Percentiles rank a stretch among this genome's conserved stretches.
Conservation (phyloP, 2,329 filamentous ascomycete species). For the Elsinoe fawcettii region DNA sequence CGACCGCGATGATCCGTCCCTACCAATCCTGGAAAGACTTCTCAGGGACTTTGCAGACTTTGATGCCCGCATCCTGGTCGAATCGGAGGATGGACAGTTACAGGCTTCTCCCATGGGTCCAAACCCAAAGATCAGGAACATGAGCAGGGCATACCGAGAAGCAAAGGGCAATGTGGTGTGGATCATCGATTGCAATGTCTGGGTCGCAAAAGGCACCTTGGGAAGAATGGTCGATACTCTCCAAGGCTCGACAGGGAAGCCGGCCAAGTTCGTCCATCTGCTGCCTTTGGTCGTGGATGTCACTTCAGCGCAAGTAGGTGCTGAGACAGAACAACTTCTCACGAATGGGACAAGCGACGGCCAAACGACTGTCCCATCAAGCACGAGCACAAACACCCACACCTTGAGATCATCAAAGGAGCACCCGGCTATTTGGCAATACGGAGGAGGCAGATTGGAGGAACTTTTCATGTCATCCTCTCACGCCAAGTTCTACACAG, state of each 20-base stretch:
- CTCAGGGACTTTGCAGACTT: constrained; percentile 63
- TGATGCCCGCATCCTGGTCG: constrained; percentile 67
- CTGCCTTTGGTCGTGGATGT: constrained; percentile 82
- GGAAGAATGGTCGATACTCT: constrained; percentile 86
- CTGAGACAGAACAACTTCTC: constrained; percentile 23
- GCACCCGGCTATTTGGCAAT: constrained; percentile 20
- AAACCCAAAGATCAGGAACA: constrained; percentile 97
- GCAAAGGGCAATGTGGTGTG: constrained; percentile 82
- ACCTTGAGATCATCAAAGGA: constrained; percentile 18
- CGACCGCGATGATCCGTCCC: constrained; percentile 65
- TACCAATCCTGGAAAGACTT: constrained; percentile 63
- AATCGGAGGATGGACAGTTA: constrained; percentile 70
- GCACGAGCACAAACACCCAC: constrained; percentile 22
- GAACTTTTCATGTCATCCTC: constrained; percentile 91
- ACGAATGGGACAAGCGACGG: constrained; percentile 13
- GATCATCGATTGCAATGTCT: constrained; percentile 95
- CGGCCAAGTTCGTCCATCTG: constrained; percentile 88
- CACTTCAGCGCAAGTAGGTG: constrained; percentile 22
- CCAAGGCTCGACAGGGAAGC: constrained; percentile 54
- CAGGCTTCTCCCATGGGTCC: constrained; percentile 62
- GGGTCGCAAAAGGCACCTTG: constrained; percentile 71
- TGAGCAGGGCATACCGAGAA: constrained; percentile 86
- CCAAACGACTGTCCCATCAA: constrained; percentile 15
- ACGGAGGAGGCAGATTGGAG: constrained; percentile 74
- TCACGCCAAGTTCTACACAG: constrained; percentile 95